Base-by-base conservation (phyloP, 805 yeast genomes). In the Myxozyma monticola region DNA sequence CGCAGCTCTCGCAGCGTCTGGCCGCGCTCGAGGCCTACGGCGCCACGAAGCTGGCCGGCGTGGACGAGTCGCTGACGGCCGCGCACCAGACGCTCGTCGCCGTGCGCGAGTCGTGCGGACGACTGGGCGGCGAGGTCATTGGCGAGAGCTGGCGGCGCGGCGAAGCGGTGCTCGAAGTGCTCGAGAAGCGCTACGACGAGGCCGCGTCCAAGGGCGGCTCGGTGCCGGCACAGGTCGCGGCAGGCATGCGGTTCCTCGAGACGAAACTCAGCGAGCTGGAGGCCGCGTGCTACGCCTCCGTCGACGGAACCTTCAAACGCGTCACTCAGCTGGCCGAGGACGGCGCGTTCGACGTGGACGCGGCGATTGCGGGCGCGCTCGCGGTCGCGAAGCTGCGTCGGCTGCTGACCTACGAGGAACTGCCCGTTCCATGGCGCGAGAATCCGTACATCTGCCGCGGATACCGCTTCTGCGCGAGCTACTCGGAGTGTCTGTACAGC, bases 371-470 rank as follows among this genome's bases (percentile, higher is more conserved):
- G 20, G 52, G 54, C n/a, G 60, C 62, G 10, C 39, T 51, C 12
- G 37, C 45, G 37, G 67, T 62, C 7, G 56, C 59, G 29, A 56
- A 62, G 17, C 58, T 83, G 38, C 25, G 42, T 3, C 28, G 59
- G 30, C 76, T 81, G 48, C 69, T 91, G 36, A 88, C 88, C 59
- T 87, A 84, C 66, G 88, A 86, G 64, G 95, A 91, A 66, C 72
- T 91, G 37, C 99, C 99, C 1, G 79, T 84, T 59, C 88, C 85
- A 41, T 91, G 96, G 96, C 78, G 95, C 63, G 97, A 90, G 68
- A 91, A 93, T 69, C 82, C 88, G 51, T 89, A 78, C 67, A 87
- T 93, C 51, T 73, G 85, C 18, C 72, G 79, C 48, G 98, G 98
- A 2, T 93, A 91, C 70, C 73, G 97, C 53, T 93, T 91, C 69